A percentile compares a stretch with the other conserved stretches of the same genome.
Evolutionary conservation across 225 moss, liverwort and hornwort genomes (phyloP).

Genomic region (Physcomitrium patens): DNA sequence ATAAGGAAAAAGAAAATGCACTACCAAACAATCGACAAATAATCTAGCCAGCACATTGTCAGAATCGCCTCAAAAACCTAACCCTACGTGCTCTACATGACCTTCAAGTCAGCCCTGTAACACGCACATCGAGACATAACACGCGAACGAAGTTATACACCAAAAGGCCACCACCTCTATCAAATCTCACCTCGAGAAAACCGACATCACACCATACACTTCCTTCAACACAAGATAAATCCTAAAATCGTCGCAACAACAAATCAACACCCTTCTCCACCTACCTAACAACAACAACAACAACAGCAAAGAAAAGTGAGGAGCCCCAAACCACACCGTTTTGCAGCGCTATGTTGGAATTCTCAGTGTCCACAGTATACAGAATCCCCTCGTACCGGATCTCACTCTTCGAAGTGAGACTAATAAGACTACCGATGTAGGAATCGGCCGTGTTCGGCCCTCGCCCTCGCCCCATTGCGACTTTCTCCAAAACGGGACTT

Average conservation of each 20-base stretch:
- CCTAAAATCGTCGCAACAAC: too few relatives aligned
- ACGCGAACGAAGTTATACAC: too few relatives aligned
- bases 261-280: too few relatives aligned
- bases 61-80: constrained; percentile 17
- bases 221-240: too few relatives aligned
- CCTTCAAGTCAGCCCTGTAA: constrained; percentile 8
- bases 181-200: too few relatives aligned
- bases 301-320: background rate
- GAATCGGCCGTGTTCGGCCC: constrained; percentile 44
- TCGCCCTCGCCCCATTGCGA: constrained; percentile 57
- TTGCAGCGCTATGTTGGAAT: constrained; percentile 98
- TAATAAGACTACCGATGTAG: constrained; percentile 27
- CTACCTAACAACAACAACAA: too few relatives aligned
- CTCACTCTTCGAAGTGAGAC: constrained; percentile 99
- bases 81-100: constrained; percentile 14
- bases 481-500: constrained; percentile 19
- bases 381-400: constrained; percentile 97
- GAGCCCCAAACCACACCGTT: constrained; percentile 62
- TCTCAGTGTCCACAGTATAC: constrained; percentile 95
- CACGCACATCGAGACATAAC: background rate
- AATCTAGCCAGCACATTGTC: background rate
- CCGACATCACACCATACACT: too few relatives aligned
- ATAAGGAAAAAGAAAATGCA: too few relatives aligned
- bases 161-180: too few relatives aligned
- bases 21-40: background rate